Evolutionary conservation across 768 basidiomycete genomes (phyloP), one percentile per base, ranked within the genome.

Genomic region (Mycena pura): DNA sequence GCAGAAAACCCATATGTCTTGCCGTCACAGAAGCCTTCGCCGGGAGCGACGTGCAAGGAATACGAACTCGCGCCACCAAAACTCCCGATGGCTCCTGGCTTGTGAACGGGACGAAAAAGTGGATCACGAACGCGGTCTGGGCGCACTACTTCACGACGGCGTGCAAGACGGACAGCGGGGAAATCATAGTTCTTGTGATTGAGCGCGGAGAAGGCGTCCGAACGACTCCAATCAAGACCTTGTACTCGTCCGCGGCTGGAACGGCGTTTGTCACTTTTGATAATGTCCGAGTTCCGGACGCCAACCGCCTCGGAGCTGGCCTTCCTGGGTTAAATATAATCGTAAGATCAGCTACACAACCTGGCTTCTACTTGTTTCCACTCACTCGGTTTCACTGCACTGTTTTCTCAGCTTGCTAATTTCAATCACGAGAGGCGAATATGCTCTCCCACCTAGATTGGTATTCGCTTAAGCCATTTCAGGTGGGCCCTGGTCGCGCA

Each of bases 1-100:
- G 88, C 21, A 84, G 88, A 77, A 92, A 90, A 77, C 87, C 85
- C 66, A 92, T 96, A 63, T 90, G 87, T 62, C 78, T 96, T 15
- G 95, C 95, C 38, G 92, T 96, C 60, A 89, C 90, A 31, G 95
- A 97, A 74, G 93, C 94, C 0, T 92, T 90, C 60, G 93, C 93
- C 3, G 93, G 91, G 51, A 88, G 86, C 64, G 94, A 96, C 65
- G 93, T 95, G 15, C 71, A 81, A 49, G 91, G 93, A 24, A 70
- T 96, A 63, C 81, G 80, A 66, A 93, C 92, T 3, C 84, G 83
- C 4, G 95, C 93, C 0, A 84, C 74, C 54, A 91, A 91, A 76
- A 88, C 85, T 7, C 84, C 87, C 55, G 93, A 95, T 69, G 93
- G 91, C 72, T n/a, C n/a, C n/a, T 94, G 88, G 86, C 88, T 90